Evolutionary conservation across 306 rosid genomes (phyloP).

Genomic region (Lathyrus oleraceus): DNA sequence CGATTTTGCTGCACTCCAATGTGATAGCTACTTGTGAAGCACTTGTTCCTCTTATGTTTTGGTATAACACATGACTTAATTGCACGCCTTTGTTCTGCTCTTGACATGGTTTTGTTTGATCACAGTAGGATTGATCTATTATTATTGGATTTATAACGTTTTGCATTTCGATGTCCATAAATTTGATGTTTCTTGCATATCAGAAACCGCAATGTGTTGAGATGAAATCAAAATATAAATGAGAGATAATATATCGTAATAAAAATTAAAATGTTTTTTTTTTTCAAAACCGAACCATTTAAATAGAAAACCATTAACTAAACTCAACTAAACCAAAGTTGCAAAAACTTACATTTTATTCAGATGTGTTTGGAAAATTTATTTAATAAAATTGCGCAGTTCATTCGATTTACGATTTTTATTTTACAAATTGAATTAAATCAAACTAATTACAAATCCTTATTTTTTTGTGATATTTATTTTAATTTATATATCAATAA

Average conservation of each 20-base stretch:
- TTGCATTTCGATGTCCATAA: slow-evolving; percentile 56
- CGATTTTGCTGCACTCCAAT: slow-evolving; percentile 61
- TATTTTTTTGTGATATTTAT: too few relatives aligned
- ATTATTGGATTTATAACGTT: slow-evolving; percentile 82
- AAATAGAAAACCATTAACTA: too few relatives aligned
- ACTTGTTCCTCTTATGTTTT: slow-evolving; percentile 74
- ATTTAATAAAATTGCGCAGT: too few relatives aligned
- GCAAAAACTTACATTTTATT: too few relatives aligned
- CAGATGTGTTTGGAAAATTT: too few relatives aligned
- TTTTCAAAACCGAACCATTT: too few relatives aligned
- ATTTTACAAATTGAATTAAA: too few relatives aligned
- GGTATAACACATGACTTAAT: slow-evolving; percentile 63
- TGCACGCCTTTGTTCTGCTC: slow-evolving; percentile 60
- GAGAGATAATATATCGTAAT: slow-evolving; percentile 6
- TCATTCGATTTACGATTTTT: too few relatives aligned
- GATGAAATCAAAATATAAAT: slow-evolving; percentile 14
- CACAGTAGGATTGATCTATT: slow-evolving; percentile 86
- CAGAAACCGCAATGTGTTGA: slow-evolving; percentile 72
- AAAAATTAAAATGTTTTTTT: not conserved
- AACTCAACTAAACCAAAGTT: too few relatives aligned
- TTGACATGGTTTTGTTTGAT: slow-evolving; percentile 51
- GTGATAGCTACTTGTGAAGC: slow-evolving; percentile 69
- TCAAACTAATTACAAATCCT: too few relatives aligned
- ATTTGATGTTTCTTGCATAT: slow-evolving; percentile 64
- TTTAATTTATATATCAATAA: too few relatives aligned